Conservation (phyloP, 495 filamentous ascomycete species). For the Xylaria telfairii region DNA sequence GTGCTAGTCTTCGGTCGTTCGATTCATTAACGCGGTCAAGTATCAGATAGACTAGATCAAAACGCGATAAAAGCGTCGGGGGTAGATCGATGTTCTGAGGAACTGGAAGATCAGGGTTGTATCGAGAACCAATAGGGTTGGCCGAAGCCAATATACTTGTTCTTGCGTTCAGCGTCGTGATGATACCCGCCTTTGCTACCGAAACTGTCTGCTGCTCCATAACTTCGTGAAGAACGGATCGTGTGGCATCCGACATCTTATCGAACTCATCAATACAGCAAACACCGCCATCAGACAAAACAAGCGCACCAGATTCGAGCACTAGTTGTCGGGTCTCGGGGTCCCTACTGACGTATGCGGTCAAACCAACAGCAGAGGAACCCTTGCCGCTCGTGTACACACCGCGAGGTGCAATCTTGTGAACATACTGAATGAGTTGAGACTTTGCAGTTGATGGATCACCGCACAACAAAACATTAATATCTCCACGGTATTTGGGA, state of each 20-base stretch:
- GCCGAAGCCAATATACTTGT: conserved; percentile 94
- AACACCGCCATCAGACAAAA: conserved; percentile 93
- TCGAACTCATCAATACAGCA: conserved; percentile 99
- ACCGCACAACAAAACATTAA: conserved; percentile 95
- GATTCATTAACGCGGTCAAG: conserved; percentile 91
- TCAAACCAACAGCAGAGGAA: conserved; percentile 97
- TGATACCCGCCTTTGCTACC: conserved; percentile 98
- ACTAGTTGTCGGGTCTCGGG: conserved; percentile 94
- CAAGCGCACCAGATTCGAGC: conserved; percentile 93
- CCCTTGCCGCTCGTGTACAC: conserved; percentile 98
- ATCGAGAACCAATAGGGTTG: conserved; percentile 96
- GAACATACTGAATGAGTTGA: conserved; percentile 89
- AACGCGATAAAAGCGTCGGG: conserved; percentile 91
- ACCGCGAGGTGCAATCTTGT: conserved; percentile 96
- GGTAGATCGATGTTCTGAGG: conserved; percentile 98
- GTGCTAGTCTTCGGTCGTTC: conserved; percentile 83
- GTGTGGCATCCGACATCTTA: conserved; percentile 97
- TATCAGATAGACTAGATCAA: conserved; percentile 96
- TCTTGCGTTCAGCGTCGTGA: conserved; percentile 94
- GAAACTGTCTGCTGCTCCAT: conserved; percentile 99
- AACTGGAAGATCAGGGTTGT: conserved; percentile 93
- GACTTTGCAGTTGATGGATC: conserved; percentile 97
- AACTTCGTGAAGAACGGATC: conserved; percentile 96
- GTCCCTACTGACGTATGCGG: conserved; percentile 94
- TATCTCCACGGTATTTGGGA: conserved; percentile 94